phyloP scores from a whole-genome alignment of 139 green algal genomes.

The Chlorella ohadii region DNA sequence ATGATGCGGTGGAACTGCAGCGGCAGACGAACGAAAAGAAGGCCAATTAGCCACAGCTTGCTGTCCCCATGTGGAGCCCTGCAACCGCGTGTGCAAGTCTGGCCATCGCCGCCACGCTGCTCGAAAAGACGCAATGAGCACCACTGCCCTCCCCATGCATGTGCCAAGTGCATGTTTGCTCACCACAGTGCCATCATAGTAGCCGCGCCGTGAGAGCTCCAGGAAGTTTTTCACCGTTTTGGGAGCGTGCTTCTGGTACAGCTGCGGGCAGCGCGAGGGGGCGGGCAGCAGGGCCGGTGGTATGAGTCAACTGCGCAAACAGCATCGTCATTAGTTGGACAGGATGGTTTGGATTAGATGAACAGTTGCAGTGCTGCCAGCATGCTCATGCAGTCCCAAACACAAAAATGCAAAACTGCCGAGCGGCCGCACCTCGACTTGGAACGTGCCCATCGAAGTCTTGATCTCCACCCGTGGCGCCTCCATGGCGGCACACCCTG shows the following conservation, averaged over 20 bases:
- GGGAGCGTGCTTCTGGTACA: conserved; percentile 92
- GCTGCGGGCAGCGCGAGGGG: conserved; percentile 48
- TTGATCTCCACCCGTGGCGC: conserved; percentile 64
- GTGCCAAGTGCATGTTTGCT: background rate
- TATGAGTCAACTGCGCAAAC: no score
- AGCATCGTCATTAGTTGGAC: no score
- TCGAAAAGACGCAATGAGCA: no score
- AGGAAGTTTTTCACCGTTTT: conserved; percentile 90
- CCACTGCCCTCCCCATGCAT: background rate
- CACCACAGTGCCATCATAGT: conserved; percentile 90
- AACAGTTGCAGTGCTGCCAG: no score
- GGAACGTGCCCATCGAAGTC: conserved; percentile 75
- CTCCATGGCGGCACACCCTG: background rate
- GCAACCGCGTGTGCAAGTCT: no score
- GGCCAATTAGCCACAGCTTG: no score
- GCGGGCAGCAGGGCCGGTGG: background rate
- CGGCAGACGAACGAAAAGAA: background rate
- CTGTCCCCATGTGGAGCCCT: no score
- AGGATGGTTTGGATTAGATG: no score
- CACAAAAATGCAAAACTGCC: no score
- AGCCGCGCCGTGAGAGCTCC: conserved; percentile 84
- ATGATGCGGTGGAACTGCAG: conserved; percentile 81
- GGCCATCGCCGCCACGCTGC: no score
- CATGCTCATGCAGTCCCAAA: no score
- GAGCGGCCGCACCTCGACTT: conserved; percentile 50